Evolutionary conservation across 2,329 filamentous ascomycete genomes (phyloP), one percentile per base, ranked within the genome.

Genomic region (Diaporthe amygdali): DNA sequence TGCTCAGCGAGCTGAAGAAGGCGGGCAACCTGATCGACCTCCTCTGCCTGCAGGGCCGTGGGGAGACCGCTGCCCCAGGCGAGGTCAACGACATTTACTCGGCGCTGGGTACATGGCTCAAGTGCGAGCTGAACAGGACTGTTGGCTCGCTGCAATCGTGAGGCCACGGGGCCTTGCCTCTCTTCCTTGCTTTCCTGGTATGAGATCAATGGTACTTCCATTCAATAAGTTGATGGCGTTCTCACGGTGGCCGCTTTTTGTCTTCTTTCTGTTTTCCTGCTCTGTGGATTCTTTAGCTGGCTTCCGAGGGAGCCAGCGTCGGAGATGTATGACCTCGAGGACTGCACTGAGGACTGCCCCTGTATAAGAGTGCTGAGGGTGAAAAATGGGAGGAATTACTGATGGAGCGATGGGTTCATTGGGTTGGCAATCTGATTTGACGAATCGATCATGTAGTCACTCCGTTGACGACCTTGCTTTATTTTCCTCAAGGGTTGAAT

Each of bases 1-100:
- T 72, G 14, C 68, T 71, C n/a, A 71, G 68, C 44, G 71, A 72
- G 71, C 69, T 72, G 47, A 52, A 59, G 55, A 72, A 72, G 68
- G 68, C 71, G 30, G 71, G 71, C 6, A 64, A 72, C 55, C 71
- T 71, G 47, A 72, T 72, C 55, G 71, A 71, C 46, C 64, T 72
- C 2, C 63, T 71, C 39, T 71, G 63, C 63, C n/a, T 72, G 37
- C 71, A 72, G 34, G 71, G 71, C 15, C n/a, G 66, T 30, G 44
- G 44, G 25, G 70, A 52, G 20, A 59, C 55, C 15, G 49, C 66
- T 6, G 63, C 41, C 5, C 34, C 66, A 14, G 49, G 37, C 1
- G 71, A 71, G 68, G 64, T 71, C 5, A 72, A 46, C 22, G 64
- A 72, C 4, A 71, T 72, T n/a, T 72, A 72, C 55, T 71, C 71